Percentiles rank a stretch among this genome's conserved stretches.
phyloP scores from a whole-genome alignment of 495 filamentous ascomycete species.

The Pseudotulostoma volvatum region DNA sequence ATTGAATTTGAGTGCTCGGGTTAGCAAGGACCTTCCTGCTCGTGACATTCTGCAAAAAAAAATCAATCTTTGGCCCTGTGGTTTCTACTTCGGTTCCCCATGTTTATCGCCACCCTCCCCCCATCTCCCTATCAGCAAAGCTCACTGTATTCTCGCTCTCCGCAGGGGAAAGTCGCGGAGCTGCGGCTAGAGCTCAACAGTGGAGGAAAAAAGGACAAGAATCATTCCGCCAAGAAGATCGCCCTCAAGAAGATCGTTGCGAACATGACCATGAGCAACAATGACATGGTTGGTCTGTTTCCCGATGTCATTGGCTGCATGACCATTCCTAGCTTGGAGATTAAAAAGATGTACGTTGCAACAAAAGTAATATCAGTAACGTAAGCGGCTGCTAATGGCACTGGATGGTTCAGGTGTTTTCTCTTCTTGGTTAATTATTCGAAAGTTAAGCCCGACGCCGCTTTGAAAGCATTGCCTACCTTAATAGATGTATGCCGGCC shows the following conservation, averaged over 20 bases:
- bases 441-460: conserved; percentile 84
- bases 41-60: too few relatives aligned
- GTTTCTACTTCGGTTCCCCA: conserved; percentile 34
- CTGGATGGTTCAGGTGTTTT: conserved; percentile 70
- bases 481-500: conserved; percentile 50
- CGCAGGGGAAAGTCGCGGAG: conserved; percentile 97
- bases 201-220: conserved; percentile 96
- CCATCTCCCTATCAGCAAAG: conserved; percentile 15
- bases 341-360: conserved; percentile 89
- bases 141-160: conserved; percentile 24
- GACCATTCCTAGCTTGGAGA: conserved; percentile 83
- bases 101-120: conserved; percentile 19
- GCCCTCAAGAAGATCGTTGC: conserved; percentile 99
- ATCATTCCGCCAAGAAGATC: conserved; percentile 91
- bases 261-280: conserved; percentile 99
- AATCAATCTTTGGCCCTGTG: too few relatives aligned
- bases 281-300: conserved; percentile 96
- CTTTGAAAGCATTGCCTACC: conserved; percentile 80
- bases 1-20: too few relatives aligned
- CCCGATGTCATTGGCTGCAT: conserved; percentile 91
- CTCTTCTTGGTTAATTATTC: conserved; percentile 95
- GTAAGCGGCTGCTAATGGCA: too few relatives aligned
- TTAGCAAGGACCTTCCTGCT: too few relatives aligned
- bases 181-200: conserved; percentile 85
- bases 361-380: neutral